Base-by-base conservation (phyloP, 441 rosid species). In the Biscutella auriculata region DNA sequence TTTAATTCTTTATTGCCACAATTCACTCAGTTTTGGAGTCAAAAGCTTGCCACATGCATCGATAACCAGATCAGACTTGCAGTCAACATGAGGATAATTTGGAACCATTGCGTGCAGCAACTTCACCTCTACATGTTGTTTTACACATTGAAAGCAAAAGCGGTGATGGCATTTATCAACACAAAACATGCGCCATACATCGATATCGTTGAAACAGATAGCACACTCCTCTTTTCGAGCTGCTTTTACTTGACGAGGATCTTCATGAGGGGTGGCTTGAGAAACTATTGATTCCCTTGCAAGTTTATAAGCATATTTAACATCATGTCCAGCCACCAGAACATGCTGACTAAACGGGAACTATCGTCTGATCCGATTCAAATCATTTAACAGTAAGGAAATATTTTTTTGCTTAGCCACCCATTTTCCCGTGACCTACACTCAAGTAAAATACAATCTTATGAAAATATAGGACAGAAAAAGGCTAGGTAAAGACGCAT, bases 91-190 rank as follows among this genome's bases (percentile, higher is more conserved):
- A 51, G 90, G 98, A 56, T 94, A 88, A 33, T 60, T 73, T 6
- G 88, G 79, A 64, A 68, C 57, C 72, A 68, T 62, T 32, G 84
- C 95, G 29, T 81, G 76, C 47, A 80, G 88, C 73, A 92, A 64
- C 78, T 84, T 88, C 63, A 75, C 89, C 71, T 84, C 90, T 2
- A 88, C 84, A 52, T 88, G 94, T 68, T 77, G 84, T 54, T 72
- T 92, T 83, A 88, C 84, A 68, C 97, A 88, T 25, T 82, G 73
- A 72, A 77, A 60, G 71, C 97, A 88, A 66, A 72, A 92, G n/a
- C 90, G 65, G 47, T 92, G 97, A 57, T 25, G 52, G 60, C 97
- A 92, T 44, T 69, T 76, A 57, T 77, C 82, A 52, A 87, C 66
- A 5, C 77, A 50, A 68, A 93, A 87, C 71, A 93, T 84, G 48